Base-by-base conservation (phyloP, 208 protist species). In the Leishmania martiniquensis region DNA sequence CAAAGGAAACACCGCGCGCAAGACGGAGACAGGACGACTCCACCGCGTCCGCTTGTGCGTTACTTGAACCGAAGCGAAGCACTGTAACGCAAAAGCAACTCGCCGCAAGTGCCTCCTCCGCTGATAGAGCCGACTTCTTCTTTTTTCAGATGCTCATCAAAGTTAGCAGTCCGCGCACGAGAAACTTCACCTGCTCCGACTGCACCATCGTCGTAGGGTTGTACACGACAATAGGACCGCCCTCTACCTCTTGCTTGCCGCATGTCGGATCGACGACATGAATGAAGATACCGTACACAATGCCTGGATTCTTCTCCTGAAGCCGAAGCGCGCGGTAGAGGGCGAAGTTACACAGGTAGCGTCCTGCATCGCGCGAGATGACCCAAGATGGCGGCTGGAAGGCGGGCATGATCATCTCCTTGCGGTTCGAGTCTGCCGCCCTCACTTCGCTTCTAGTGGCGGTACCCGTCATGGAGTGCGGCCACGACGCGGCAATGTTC, bases 261-360 rank as follows among this genome's bases (percentile, higher is more conserved):
- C 20, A 42, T 12, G 49, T 52, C 39, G 89, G 85, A 63, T 91
- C 71, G 25, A 70, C 49, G n/a, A 93, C 83, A 76, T 95, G 88
- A 37, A 95, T 73, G 75, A 95, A 91, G 17, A 93, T 73, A 15
- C 69, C 72, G 67, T 72, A 85, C 29, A 92, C 88, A 4, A 55
- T 42, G 4, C 60, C 70, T 2, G 29, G 39, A 77, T 88, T 85
- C 70, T 81, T 82, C 32, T 91, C 70, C 76, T 94, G 89, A 22
- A 94, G 69, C 22, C 84, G 54, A 44, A 93, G 62, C 13, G 80
- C 79, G 34, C 79, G 73, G 74, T 95, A 96, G 25, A 96, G 82
- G 29, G 82, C 72, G 60, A 82, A 94, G 79, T 96, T 95, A 78
- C 90, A 96, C 54, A 93, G 73, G 72, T 95, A 94, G 17, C 89